Base-by-base conservation (phyloP, 2,329 filamentous ascomycete genomes). In the Fusarium dimerum region DNA sequence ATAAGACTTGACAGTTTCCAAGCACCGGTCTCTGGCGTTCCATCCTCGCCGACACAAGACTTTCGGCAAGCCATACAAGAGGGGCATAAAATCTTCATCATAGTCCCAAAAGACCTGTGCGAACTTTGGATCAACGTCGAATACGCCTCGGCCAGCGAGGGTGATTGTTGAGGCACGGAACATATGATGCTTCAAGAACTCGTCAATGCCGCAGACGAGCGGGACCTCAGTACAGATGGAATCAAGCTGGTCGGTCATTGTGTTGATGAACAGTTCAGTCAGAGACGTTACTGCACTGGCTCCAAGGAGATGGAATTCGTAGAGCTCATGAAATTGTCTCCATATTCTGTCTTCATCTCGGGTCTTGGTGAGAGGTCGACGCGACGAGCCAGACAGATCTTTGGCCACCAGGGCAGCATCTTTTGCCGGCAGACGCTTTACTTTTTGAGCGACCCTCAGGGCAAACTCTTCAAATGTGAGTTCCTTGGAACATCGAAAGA, bases 401-500 rank as follows among this genome's bases (percentile, higher is more conserved):
- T 57, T 59, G 15, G 55, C 52, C 7, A 61, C 52, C 4, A 63
- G 30, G 1, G 48, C 50, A 20, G 54, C 55, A 11, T 63, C 60
- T 9, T 44, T 52, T 0, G 50, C 29, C 1, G 60, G 60, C 4
- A 63, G 51, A 3, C 60, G 57, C 10, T 62, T 63, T 13, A 63
- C 60, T 13, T 62, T 62, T n/a, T 61, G 60, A 15, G 60, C 60
- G 5, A 63, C 60, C 1, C 55, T 26, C 6, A 63, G 55, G n/a
- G 59, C 59, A 38, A 61, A 61, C 32, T 61, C 59, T n/a, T 61
- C 59, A 12, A 61, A 61, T 0, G 59, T 61, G 16, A 61, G 58
- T 18, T 61, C 59, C n/a, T 55, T 59, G 1, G 59, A 61, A 20
- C 52, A 61, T 40, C 58, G 53, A 42, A 61, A 61, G 18, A 61